Percentiles rank a stretch among this genome's conserved stretches.
These are phyloP conservation scores for Liquidambar formosana DNA, from an alignment of 164 flowering plant genomes.

Conservation along the genomic window DNA sequence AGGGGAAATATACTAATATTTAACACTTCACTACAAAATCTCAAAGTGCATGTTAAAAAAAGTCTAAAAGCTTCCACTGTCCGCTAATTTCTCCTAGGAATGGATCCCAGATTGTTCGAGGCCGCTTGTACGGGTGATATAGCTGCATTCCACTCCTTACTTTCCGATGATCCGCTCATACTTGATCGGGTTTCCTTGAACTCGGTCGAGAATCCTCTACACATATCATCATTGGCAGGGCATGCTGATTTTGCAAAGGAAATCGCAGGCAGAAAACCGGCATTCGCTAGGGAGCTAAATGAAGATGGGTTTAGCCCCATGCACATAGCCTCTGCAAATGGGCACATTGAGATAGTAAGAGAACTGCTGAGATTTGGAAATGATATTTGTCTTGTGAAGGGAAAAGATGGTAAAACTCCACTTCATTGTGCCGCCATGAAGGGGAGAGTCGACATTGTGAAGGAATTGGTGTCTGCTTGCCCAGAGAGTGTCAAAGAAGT, in stretches of 20 bases:
- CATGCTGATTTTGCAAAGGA: background rate
- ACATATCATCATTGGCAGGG: background rate
- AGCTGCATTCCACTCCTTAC: too few relatives aligned
- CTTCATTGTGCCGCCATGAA: slow-evolving; percentile 1
- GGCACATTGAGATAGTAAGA: background rate
- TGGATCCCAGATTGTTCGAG: too few relatives aligned
- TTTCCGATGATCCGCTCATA: too few relatives aligned
- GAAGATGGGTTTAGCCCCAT: background rate
- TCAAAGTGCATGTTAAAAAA: too few relatives aligned
- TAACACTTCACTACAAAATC: too few relatives aligned
- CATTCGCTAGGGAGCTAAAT: background rate
- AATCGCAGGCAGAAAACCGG: background rate
- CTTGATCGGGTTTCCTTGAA: too few relatives aligned
- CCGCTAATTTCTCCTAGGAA: too few relatives aligned
- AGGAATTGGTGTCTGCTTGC: slow-evolving; percentile 1
- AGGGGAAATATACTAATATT: too few relatives aligned
- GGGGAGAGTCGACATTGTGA: background rate
- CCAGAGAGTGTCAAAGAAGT: background rate
- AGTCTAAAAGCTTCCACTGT: too few relatives aligned
- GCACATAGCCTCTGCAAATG: background rate
- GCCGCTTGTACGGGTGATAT: too few relatives aligned
- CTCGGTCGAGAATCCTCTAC: too few relatives aligned
- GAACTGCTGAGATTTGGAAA: background rate
- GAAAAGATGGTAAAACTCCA: background rate
- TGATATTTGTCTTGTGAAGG: background rate